Evolutionary conservation across 2,329 filamentous ascomycete species (phyloP), one percentile per base, ranked within the genome.

Genomic region (Aureobasidium musti): DNA sequence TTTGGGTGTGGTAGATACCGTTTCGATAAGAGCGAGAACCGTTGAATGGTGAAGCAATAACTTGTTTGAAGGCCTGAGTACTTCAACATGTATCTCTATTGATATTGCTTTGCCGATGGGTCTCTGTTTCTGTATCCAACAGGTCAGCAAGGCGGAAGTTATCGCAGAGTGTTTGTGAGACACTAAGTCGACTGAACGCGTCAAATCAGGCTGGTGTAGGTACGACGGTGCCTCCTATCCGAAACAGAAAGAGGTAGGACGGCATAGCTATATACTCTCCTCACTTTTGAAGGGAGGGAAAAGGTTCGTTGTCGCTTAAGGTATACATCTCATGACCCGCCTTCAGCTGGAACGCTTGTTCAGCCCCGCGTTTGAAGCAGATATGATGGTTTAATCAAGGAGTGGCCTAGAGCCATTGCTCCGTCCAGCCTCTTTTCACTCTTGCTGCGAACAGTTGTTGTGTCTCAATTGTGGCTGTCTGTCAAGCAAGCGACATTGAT

Each of bases 21-120:
- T 64, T 64, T 54, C 35, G 61, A 64, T 64, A 64, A 64, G 61
- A 64, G 45, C 45, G 49, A 37, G 17, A 33, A 30, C 33, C 59
- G 59, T 63, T 63, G 17, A 17, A 61, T 35, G 43, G 3, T 63
- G 49, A 54, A 45, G 49, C 61, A 64, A 64, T 64, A 63, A 26
- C 37, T 13, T 50, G 59, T 30, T 41, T 30, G 35, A 63, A 23
- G 33, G 21, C 39, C 39, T 33, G 11, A 13, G 19, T 19, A 26
- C 14, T 41, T 26, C 39, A 2, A 5, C 3, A 45, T 14, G 35
- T 39, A 23, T 19, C 39, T 33, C 19, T 10, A 45, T 45, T 23
- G 10, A 43, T 30, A 33, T 21, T 19, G 54, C 54, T 59, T 5
- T n/a, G 28, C 13, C 33, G 21, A 37, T 19, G 28, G 30, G 49